phyloP scores from a whole-genome alignment of 2,329 filamentous ascomycete genomes.

The Allantophomopsis cytisporea region DNA sequence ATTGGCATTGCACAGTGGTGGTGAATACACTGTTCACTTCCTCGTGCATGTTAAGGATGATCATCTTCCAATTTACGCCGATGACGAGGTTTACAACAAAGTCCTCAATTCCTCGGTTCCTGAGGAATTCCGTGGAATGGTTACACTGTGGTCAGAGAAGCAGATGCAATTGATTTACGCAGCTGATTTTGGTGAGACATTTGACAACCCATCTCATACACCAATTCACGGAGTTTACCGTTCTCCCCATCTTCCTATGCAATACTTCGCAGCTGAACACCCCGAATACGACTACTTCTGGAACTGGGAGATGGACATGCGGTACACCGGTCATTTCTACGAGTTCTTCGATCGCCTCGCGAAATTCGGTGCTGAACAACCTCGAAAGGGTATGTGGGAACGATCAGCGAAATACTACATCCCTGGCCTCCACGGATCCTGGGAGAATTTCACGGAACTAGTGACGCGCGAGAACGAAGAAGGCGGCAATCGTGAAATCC shows the following conservation, averaged over 20 bases:
- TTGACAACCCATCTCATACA: conserved; percentile 39
- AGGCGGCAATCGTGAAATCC: conserved; percentile 40
- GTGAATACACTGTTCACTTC: conserved; percentile 74
- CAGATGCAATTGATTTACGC: conserved; percentile 72
- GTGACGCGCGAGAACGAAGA: conserved; percentile 46
- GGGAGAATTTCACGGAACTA: conserved; percentile 56
- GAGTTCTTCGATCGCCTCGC: conserved; percentile 58
- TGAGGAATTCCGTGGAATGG: conserved; percentile 66
- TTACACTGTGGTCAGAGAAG: conserved; percentile 71
- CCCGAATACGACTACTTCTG: conserved; percentile 54
- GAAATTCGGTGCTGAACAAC: conserved; percentile 53
- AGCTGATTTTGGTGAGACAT: conserved; percentile 55
- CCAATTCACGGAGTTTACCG: conserved; percentile 59
- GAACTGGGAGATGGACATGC: conserved; percentile 61
- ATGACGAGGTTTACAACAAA: conserved; percentile 57
- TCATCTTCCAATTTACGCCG: conserved; percentile 68
- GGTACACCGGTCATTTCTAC: conserved; percentile 53
- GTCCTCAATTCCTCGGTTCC: conserved; percentile 55
- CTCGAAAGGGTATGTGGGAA: conserved; percentile 65
- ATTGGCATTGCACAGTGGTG: conserved; percentile 62
- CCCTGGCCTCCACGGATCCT: conserved; percentile 53
- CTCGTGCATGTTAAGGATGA: conserved; percentile 75
- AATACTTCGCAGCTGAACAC: conserved; percentile 48
- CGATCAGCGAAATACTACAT: conserved; percentile 66
- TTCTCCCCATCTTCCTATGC: conserved; percentile 46